These are phyloP conservation scores for Coniochaeta hoffmannii DNA, from an alignment of 2,329 filamentous ascomycete species.

Conservation along the genomic window DNA sequence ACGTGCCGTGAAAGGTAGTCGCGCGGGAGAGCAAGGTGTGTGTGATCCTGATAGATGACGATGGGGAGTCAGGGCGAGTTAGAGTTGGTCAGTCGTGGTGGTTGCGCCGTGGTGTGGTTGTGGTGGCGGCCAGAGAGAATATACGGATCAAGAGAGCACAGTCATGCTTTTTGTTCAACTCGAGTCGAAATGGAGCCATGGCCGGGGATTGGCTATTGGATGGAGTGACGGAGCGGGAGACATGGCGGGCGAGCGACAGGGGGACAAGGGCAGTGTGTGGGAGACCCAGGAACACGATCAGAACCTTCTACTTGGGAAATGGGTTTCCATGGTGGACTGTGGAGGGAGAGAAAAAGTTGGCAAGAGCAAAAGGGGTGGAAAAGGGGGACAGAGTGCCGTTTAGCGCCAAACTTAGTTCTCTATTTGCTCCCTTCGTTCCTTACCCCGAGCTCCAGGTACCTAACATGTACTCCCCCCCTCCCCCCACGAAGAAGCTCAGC, in stretches of 20 bases:
- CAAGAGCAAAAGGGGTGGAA: background rate
- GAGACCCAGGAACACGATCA: conserved; percentile 1
- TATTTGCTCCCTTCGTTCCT: background rate
- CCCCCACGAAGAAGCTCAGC: background rate
- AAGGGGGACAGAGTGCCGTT: background rate
- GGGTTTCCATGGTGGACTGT: background rate
- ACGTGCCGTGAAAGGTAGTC: too few species aligned
- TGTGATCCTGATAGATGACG: too few species aligned
- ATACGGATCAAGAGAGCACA: background rate
- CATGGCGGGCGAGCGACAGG: conserved; percentile 2
- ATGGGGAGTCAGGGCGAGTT: too few species aligned
- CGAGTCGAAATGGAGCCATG: conserved; percentile 3
- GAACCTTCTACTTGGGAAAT: background rate
- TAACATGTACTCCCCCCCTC: background rate
- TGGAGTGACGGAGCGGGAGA: conserved; percentile 5
- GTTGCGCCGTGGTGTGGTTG: background rate
- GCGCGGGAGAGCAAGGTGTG: too few species aligned
- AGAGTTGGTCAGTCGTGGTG: background rate
- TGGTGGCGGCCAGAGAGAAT: background rate
- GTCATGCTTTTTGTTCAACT: conserved; percentile 2
- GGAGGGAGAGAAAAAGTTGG: conserved; percentile 1
- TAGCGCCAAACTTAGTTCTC: conserved; percentile 1
- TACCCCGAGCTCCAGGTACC: background rate
- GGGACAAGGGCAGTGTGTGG: background rate
- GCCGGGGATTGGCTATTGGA: conserved; percentile 1